Percentiles rank a stretch among this genome's conserved stretches.
Conservation (phyloP, 306 rosid genomes). For the Morella rubra region DNA sequence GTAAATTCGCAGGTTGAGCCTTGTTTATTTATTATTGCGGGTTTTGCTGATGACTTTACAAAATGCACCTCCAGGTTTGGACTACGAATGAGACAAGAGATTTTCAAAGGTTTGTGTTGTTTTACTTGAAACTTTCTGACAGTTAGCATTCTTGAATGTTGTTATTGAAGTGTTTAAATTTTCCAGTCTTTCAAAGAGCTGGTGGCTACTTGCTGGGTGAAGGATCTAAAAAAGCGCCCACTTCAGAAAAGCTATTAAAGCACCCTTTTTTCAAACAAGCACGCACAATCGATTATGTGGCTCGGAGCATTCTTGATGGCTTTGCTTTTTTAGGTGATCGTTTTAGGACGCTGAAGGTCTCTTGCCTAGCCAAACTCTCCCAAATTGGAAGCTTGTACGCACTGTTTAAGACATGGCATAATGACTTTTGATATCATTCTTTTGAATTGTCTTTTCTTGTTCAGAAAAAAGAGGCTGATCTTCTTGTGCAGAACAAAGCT, state of each 20-base stretch:
- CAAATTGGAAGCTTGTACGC: conserved; percentile 3
- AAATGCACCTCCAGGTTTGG: conserved; percentile 99
- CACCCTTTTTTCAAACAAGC: conserved; percentile 87
- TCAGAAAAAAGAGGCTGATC: conserved; percentile 88
- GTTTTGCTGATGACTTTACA: conserved; percentile 96
- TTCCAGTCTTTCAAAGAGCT: conserved; percentile 88
- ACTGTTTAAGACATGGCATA: conserved; percentile 9
- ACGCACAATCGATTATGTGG: conserved; percentile 56
- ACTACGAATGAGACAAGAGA: conserved; percentile 91
- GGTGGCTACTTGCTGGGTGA: conserved; percentile 89
- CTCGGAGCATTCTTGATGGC: conserved; percentile 70
- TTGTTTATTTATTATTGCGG: conserved; percentile 46
- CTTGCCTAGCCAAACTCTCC: conserved; percentile 28
- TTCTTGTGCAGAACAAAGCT: conserved; percentile 81
- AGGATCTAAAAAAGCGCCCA: conserved; percentile 99
- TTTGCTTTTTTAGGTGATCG: conserved; percentile 91
- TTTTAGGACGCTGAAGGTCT: conserved; percentile 77
- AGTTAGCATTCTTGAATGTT: conserved; percentile 22
- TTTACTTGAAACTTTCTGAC: conserved; percentile 31
- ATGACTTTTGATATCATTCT: conserved; percentile 12
- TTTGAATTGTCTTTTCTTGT: conserved; percentile 31
- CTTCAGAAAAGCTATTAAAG: conserved; percentile 87
- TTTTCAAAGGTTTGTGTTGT: conserved; percentile 82
- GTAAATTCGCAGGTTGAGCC: conserved; percentile 20
- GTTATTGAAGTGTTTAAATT: conserved; percentile 33